Conservation (phyloP, 441 rosid species). For the Raphanus hybrid region DNA sequence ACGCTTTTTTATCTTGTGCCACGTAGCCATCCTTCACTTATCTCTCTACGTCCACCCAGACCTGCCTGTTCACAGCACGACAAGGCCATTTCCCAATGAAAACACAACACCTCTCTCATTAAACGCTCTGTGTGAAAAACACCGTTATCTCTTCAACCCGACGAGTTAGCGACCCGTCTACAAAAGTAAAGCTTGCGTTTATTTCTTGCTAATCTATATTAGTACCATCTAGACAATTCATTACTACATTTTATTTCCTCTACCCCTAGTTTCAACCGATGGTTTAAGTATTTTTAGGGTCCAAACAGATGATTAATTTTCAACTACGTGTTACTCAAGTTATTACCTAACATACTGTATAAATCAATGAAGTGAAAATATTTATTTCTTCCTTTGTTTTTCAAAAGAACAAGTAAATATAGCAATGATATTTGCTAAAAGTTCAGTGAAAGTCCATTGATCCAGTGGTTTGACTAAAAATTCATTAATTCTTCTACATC, state of each 20-base stretch:
- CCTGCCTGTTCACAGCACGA: constrained; percentile 55
- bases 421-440: too few relatives aligned
- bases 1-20: constrained; percentile 40
- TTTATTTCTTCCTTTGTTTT: neutral
- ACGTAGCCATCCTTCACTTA: constrained; percentile 17
- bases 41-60: constrained; percentile 21
- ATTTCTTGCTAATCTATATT: constrained; percentile 42
- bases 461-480: too few relatives aligned
- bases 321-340: neutral
- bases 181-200: constrained; percentile 50
- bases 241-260: neutral
- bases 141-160: constrained; percentile 43
- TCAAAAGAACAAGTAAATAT: neutral
- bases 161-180: constrained; percentile 28
- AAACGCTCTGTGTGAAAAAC: constrained; percentile 49
- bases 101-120: constrained; percentile 63
- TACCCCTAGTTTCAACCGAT: constrained; percentile 5
- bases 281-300: neutral
- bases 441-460: too few relatives aligned
- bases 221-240: constrained; percentile 38
- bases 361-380: neutral
- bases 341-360: neutral
- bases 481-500: too few relatives aligned
- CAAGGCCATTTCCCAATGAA: constrained; percentile 71
- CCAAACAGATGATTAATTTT: neutral